phyloP scores from a whole-genome alignment of 257 asterid species.

The Eucommia ulmoides region DNA sequence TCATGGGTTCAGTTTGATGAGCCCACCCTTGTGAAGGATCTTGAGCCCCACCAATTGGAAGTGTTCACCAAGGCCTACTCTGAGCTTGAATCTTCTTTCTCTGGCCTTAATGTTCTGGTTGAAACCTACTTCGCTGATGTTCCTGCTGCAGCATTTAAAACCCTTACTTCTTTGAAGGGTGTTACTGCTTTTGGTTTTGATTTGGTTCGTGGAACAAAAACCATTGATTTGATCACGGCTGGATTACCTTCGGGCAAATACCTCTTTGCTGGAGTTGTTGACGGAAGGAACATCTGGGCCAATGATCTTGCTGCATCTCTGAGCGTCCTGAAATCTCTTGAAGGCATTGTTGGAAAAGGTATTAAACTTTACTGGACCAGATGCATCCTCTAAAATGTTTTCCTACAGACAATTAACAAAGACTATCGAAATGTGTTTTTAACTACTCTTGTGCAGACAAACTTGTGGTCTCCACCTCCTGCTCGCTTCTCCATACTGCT shows the following conservation, averaged over 20 bases:
- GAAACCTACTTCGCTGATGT: conserved; percentile 51
- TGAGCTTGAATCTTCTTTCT: conserved; percentile 30
- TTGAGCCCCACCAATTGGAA: conserved; percentile 34
- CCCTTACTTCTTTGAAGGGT: conserved; percentile 35
- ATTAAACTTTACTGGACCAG: conserved; percentile 7
- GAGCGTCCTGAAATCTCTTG: conserved; percentile 48
- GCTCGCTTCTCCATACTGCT: conserved; percentile 91
- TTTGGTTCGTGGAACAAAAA: conserved; percentile 23
- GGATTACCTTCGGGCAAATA: conserved; percentile 83
- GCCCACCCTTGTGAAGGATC: conserved; percentile 43
- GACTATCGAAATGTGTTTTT: neutral
- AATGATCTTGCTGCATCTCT: conserved; percentile 75
- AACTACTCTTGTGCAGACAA: conserved; percentile 44
- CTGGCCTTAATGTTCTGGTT: conserved; percentile 33
- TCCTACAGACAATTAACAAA: conserved; percentile 1
- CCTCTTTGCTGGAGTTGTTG: conserved; percentile 95
- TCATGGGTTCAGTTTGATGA: conserved; percentile 38
- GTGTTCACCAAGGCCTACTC: conserved; percentile 35
- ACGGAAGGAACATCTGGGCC: conserved; percentile 99
- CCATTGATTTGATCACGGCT: conserved; percentile 70
- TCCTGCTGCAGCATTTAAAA: conserved; percentile 39
- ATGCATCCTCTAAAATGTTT: neutral
- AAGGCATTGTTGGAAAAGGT: conserved; percentile 89
- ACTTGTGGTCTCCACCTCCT: conserved; percentile 88
- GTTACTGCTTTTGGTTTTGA: conserved; percentile 42